Base-by-base conservation (phyloP, 768 basidiomycete genomes). In the Trametes gibbosa region DNA sequence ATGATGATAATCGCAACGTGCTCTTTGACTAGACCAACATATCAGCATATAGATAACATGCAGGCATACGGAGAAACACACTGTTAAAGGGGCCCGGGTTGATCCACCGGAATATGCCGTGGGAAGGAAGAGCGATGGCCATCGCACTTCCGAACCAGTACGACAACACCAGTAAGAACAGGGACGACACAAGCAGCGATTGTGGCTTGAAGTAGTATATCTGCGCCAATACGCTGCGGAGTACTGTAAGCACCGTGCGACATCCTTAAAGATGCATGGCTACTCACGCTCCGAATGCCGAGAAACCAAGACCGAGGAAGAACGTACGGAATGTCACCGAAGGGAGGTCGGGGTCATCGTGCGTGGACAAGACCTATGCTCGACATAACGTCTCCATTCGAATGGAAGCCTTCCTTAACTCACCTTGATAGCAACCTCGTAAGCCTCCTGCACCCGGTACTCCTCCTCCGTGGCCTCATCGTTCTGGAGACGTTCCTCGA, bases 321-420 rank as follows among this genome's bases (percentile, higher is more conserved):
- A 80, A 79, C 66, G 82, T 79, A 13, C 84, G 72, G 70, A 85
- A 83, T 0, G 83, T 84, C 59, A 80, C 78, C 0, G 75, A 72
- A 0, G 76, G 81, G 34, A 73, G 67, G 25, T 70, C 69, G 9
- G 75, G 73, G 49, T 77, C 76, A 55, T 77, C 76, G 12, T 67
- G 65, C 0, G 68, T 66, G 17, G 71, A 68, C 58, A 77, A 56
- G 43, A 77, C 75, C 70, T 75, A n/a, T n/a, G n/a, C n/a, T n/a
- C n/a, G n/a, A n/a, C n/a, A n/a, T n/a, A n/a, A n/a, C n/a, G n/a
- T n/a, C n/a, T n/a, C n/a, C n/a, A n/a, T n/a, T n/a, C n/a, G n/a
- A n/a, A n/a, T n/a, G n/a, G n/a, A n/a, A n/a, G n/a, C n/a, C n/a
- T n/a, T n/a, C n/a, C n/a, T n/a, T n/a, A n/a, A 59, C 64, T 25